Conservation (phyloP, 805 yeast species). For the Nakazawaea populi region DNA sequence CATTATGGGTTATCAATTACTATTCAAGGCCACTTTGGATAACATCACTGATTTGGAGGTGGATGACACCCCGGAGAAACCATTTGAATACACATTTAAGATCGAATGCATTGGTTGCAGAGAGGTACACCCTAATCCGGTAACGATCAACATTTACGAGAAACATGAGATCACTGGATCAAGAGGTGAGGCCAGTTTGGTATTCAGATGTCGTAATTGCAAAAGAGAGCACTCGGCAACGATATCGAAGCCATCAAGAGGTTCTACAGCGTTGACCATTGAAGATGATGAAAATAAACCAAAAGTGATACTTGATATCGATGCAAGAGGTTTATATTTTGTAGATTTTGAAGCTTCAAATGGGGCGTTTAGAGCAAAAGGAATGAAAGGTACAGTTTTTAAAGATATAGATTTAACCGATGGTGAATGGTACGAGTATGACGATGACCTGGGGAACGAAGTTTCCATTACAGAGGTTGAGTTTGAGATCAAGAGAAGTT, state of each 20-base stretch:
- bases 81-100: conserved; percentile 72
- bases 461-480: conserved; percentile 72
- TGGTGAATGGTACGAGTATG: conserved; percentile 93
- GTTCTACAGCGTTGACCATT: conserved; percentile 23
- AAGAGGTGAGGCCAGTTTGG: conserved; percentile 79
- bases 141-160: conserved; percentile 64
- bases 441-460: conserved; percentile 74
- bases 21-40: conserved; percentile 28
- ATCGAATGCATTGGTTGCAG: conserved; percentile 77
- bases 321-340: conserved; percentile 80
- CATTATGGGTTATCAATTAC: conserved; percentile 21
- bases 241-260: conserved; percentile 12
- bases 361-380: conserved; percentile 54
- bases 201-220: conserved; percentile 71
- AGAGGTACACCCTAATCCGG: conserved; percentile 65
- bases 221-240: conserved; percentile 22
- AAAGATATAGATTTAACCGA: conserved; percentile 66
- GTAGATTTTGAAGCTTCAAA: conserved; percentile 53
- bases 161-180: conserved; percentile 61
- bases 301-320: conserved; percentile 58
- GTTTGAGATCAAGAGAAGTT: conserved; percentile 49
- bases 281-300: conserved; percentile 33
- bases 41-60: conserved; percentile 38
- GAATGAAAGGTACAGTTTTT: conserved; percentile 49
- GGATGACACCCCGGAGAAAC: conserved; percentile 49